Conservation (phyloP, 2,329 filamentous ascomycete species). For the Diplodia seriata region DNA sequence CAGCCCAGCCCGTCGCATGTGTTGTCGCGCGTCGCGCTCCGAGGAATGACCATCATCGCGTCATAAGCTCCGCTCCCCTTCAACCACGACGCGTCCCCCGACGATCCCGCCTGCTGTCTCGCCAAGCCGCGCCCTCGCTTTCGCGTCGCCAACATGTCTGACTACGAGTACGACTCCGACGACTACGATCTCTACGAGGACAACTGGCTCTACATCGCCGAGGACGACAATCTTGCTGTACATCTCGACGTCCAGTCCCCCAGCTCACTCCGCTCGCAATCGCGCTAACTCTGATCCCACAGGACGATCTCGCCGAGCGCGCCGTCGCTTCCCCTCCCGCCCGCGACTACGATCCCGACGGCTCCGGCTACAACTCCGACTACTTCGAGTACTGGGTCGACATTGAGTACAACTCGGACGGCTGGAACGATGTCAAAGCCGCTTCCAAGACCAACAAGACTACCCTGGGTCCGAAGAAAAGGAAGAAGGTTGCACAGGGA, state of each 20-base stretch:
- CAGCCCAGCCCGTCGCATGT: slow-evolving; percentile 7
- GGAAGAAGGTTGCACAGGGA: slow-evolving; percentile 32
- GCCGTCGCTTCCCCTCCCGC: slow-evolving; percentile 54
- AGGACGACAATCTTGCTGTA: slow-evolving; percentile 50
- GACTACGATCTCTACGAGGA: slow-evolving; percentile 49
- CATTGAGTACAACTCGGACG: slow-evolving; percentile 56
- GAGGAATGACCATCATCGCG: slow-evolving; percentile 19
- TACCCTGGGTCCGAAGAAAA: slow-evolving; percentile 43
- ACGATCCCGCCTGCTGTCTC: not conserved
- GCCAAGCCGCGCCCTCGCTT: slow-evolving; percentile 17
- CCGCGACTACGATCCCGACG: slow-evolving; percentile 42
- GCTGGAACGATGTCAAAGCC: slow-evolving; percentile 51
- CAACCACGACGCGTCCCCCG: slow-evolving; percentile 8
- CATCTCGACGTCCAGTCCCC: slow-evolving; percentile 32
- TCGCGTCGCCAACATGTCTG: slow-evolving; percentile 44
- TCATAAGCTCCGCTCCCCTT: not conserved
- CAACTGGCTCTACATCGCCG: slow-evolving; percentile 56
- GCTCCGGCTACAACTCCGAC: slow-evolving; percentile 52
- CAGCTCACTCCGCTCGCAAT: not conserved
- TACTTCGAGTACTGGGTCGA: slow-evolving; percentile 58
- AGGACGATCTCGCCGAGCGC: slow-evolving; percentile 59
- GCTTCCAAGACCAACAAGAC: slow-evolving; percentile 39
- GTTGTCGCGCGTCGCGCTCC: slow-evolving; percentile 19
- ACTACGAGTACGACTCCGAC: slow-evolving; percentile 51
- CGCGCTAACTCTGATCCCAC: slow-evolving; percentile 36